Evolutionary conservation across 2,329 filamentous ascomycete genomes (phyloP), one percentile per base, ranked within the genome.

Genomic region (Onygena corvina): DNA sequence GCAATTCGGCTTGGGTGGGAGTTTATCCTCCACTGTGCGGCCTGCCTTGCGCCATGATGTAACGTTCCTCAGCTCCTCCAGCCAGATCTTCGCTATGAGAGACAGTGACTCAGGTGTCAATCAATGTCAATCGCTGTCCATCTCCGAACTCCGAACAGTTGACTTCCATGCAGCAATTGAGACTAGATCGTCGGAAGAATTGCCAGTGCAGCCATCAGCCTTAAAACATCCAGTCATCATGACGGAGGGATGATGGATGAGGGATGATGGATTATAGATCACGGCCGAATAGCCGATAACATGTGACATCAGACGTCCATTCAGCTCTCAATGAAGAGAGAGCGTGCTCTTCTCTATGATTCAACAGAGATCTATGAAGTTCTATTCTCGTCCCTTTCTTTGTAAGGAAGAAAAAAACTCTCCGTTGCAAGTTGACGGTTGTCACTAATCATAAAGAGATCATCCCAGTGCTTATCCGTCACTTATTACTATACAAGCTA

Each of bases 51-150:
- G 38, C 38, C 12, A 42, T 12, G 23, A 42, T 42, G 38, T 42
- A 42, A 42, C 38, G 21, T 14, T 42, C 21, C 21, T 42, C 38
- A 42, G 38, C 38, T 42, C 12, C 33, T 16, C 8, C 33, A 31
- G 29, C 3, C 27, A 23, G n/a, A n/a, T n/a, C 14, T 40, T 40
- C 38, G 12, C 38, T 12, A 42, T 11, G 36, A 23, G 4, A 6
- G 21, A 27, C 21, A 8, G 21, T 42, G 38, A 42, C 38, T 42
- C 38, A 42, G 38, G 38, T 29, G 38, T 42, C 38, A 20, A 42
- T 29, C 33, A 4, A 35, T 35, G 14, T 35, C n/a, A 4, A 20
- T 2, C 27, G 38, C 14, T 40, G 8, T 8, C 21, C 38, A 42
- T 42, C 38, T 42, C 38, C 38, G 38, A 27, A 14, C 23, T 16